Evolutionary conservation across 2,329 filamentous ascomycete species (phyloP), one percentile per base, ranked within the genome.

Genomic region (Cytospora piceae): DNA sequence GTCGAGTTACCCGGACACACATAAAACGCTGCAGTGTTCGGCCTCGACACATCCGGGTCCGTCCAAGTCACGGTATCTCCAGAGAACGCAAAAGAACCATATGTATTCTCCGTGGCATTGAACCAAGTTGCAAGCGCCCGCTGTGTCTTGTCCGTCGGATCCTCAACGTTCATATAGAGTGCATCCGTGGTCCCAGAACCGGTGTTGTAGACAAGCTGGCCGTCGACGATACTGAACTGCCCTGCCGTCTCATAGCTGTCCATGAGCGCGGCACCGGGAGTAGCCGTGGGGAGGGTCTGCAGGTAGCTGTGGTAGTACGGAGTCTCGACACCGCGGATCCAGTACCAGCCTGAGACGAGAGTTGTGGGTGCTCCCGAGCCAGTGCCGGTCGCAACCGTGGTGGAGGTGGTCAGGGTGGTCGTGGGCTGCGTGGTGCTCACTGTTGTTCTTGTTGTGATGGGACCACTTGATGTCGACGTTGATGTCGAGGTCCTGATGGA

Each of bases 21-120:
- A 71, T 85, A 80, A 81, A 83, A 87, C 8, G 84, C 84, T 22
- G 80, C 81, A 24, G 76, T 71, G 70, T 86, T 87, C 46, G 81
- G 83, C 49, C 84, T 72, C 22, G 72, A 71, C 29, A 86, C 74
- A 14, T 77, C 79, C 2, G 77, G 71, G 14, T 77, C 77, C 52
- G 73, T 78, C 85, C 84, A 86, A 20, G 80, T 81, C 27, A 86
- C 70, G 3, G 83, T 81, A 72, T 87, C 84, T 7, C 84, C 84
- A 63, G 80, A 79, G 71, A 81, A 87, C 3, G 74, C 79, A 71
- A 87, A 87, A 0, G 77, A 78, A 7, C 84, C 84, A 68, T 83
- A 86, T 0, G 78, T 74, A 71, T 83, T 85, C 72, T 81, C 75
- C 9, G 75, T 77, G 37, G 76, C 75, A 11, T 75, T 75, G 72